A percentile compares a stretch with the other conserved stretches of the same genome.
Conservation (phyloP, 768 basidiomycete genomes). For the Mrakia frigida region DNA sequence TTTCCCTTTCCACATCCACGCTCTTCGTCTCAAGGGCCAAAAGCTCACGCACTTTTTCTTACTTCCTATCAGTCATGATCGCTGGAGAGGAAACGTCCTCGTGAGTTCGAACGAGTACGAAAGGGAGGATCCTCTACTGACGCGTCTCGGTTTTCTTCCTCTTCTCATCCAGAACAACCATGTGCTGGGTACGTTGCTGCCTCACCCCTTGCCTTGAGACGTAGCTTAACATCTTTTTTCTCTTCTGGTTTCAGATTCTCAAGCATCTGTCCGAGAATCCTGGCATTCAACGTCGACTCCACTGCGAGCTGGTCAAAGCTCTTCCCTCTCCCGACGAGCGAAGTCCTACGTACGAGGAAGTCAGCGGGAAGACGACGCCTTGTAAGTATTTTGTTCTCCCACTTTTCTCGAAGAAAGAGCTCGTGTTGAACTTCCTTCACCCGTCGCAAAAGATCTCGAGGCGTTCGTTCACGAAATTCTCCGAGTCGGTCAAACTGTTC, state of each 20-base stretch:
- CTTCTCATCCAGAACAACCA: neutral
- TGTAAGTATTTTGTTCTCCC: neutral
- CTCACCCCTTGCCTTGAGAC: too few relatives aligned
- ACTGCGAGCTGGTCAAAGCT: neutral
- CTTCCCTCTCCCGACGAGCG: constrained; percentile 26
- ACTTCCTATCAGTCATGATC: constrained; percentile 3
- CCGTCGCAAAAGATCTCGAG: neutral
- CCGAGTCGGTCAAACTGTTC: constrained; percentile 12
- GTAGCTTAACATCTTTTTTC: too few relatives aligned
- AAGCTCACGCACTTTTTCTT: neutral
- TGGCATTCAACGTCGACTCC: constrained; percentile 7
- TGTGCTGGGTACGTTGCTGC: constrained; percentile 6
- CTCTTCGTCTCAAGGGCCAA: too few relatives aligned
- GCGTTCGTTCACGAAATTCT: constrained; percentile 22
- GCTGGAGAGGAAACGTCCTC: constrained; percentile 26
- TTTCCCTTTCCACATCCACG: neutral
- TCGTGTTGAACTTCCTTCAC: neutral
- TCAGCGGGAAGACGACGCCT: neutral
- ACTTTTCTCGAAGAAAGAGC: neutral
- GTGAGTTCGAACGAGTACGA: neutral
- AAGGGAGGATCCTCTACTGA: neutral
- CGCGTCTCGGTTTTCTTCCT: neutral
- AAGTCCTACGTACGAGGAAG: neutral
- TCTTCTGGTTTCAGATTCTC: constrained; percentile 9
- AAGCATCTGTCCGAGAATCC: constrained; percentile 23